phyloP scores from a whole-genome alignment of 495 filamentous ascomycete genomes.

The Penicillium tannophilum region DNA sequence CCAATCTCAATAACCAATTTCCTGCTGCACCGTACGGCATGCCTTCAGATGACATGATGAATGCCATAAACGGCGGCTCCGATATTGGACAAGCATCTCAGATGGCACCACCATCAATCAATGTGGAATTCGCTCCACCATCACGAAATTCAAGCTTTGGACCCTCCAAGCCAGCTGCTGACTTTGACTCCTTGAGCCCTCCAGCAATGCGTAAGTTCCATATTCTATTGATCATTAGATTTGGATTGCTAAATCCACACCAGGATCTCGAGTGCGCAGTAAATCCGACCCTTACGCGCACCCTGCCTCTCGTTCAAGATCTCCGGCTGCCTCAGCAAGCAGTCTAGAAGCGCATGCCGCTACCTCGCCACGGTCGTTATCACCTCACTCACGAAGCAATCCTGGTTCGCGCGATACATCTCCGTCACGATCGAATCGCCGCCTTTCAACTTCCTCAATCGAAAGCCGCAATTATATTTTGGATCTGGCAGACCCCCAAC shows the following conservation, averaged over 20 bases:
- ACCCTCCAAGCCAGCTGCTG: conserved; percentile 59
- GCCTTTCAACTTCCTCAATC: conserved; percentile 86
- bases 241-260: conserved; percentile 17
- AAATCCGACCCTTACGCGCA: conserved; percentile 73
- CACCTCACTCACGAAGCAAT: conserved; percentile 56
- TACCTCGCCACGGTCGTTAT: conserved; percentile 64
- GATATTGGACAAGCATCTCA: conserved; percentile 72
- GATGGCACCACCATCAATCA: conserved; percentile 86
- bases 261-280: conserved; percentile 62
- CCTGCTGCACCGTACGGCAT: conserved; percentile 55
- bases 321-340: conserved; percentile 45
- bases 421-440: conserved; percentile 62
- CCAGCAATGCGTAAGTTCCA: conserved; percentile 74
- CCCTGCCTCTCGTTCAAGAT: conserved; percentile 46
- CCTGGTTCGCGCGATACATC: conserved; percentile 59
- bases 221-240: conserved; percentile 6
- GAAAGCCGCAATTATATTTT: conserved; percentile 89
- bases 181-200: conserved; percentile 80
- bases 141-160: conserved; percentile 71
- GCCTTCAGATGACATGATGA: conserved; percentile 35
- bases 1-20: conserved; percentile 50
- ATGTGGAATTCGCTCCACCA: conserved; percentile 92
- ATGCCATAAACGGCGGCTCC: conserved; percentile 35
- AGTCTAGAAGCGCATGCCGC: conserved; percentile 48
- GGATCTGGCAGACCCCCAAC: conserved; percentile 84